A percentile compares a stretch with the other conserved stretches of the same genome.
These are phyloP conservation scores for Boletus reticuloceps DNA, from an alignment of 768 basidiomycete species.

Conservation along the genomic window DNA sequence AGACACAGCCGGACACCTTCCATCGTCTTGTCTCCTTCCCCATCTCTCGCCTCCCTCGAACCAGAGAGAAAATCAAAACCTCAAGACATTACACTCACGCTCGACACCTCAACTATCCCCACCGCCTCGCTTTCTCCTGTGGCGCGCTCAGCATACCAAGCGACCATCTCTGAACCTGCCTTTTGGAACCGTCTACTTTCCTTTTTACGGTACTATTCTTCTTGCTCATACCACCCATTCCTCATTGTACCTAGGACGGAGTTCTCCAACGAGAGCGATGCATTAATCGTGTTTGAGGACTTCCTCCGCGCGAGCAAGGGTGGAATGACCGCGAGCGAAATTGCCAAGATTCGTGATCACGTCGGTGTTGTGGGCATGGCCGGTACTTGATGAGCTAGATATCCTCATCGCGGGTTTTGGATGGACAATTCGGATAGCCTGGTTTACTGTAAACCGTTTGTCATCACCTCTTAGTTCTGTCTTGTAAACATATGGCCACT, in stretches of 20 bases:
- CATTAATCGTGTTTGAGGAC: constrained; percentile 75
- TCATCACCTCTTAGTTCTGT: not conserved
- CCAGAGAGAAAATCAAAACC: constrained; percentile 40
- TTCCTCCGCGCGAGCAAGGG: constrained; percentile 83
- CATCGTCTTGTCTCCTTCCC: constrained; percentile 76
- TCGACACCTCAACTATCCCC: constrained; percentile 56
- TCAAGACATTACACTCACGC: constrained; percentile 63
- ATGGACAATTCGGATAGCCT: constrained; percentile 2
- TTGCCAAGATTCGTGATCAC: constrained; percentile 87
- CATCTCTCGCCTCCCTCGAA: constrained; percentile 44
- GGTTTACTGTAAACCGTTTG: constrained; percentile 14
- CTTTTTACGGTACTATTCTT: constrained; percentile 52
- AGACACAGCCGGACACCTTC: constrained; percentile 70
- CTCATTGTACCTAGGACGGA: constrained; percentile 44
- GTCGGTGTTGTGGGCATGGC: constrained; percentile 90
- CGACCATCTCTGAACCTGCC: constrained; percentile 66
- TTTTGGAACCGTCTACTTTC: constrained; percentile 75
- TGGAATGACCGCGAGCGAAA: constrained; percentile 76
- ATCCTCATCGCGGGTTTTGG: not conserved
- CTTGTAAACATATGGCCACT: constrained; percentile 11
- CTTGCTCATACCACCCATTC: not conserved
- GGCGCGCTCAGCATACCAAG: constrained; percentile 28
- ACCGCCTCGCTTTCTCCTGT: constrained; percentile 42
- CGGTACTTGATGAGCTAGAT: constrained; percentile 49
- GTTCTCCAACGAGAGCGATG: constrained; percentile 63